Percentiles rank a stretch among this genome's conserved stretches.
These are phyloP conservation scores for Boletus rubescentipes DNA, from an alignment of 768 basidiomycete species.

Conservation along the genomic window DNA sequence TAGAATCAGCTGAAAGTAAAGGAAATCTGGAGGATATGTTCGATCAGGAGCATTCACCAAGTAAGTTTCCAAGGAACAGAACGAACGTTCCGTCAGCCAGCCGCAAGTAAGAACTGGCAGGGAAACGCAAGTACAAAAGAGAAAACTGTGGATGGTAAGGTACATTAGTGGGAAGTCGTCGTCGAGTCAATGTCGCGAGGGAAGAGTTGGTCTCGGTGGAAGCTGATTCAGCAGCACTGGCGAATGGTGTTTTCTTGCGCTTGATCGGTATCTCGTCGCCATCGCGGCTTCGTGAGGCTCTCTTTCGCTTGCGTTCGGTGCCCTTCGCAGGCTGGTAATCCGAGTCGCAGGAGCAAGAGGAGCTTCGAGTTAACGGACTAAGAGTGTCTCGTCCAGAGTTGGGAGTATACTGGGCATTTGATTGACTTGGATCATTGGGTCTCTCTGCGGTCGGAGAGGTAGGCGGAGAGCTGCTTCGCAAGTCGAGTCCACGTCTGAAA, in stretches of 20 bases:
- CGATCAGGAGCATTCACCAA: neutral
- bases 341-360: neutral
- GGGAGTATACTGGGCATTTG: neutral
- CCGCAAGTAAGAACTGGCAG: conserved; percentile 56
- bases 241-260: conserved; percentile 11
- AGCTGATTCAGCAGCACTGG: neutral
- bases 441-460: conserved; percentile 16
- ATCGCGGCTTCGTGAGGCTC: conserved; percentile 4
- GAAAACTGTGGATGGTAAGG: conserved; percentile 50
- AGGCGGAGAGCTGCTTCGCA: conserved; percentile 15
- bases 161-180: conserved; percentile 53
- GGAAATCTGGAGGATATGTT: conserved; percentile 16
- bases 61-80: neutral
- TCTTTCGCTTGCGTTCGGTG: conserved; percentile 21
- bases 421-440: neutral
- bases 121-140: conserved; percentile 70
- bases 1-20: conserved; percentile 16
- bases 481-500: neutral
- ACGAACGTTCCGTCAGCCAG: conserved; percentile 41
- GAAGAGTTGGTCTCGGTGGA: neutral
- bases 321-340: conserved; percentile 20
- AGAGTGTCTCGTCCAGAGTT: neutral
- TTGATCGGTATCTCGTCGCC: conserved; percentile 6
- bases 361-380: conserved; percentile 1
- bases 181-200: conserved; percentile 21